These are phyloP conservation scores for Aeschynomene evenia DNA, from an alignment of 306 rosid species.

Conservation along the genomic window DNA sequence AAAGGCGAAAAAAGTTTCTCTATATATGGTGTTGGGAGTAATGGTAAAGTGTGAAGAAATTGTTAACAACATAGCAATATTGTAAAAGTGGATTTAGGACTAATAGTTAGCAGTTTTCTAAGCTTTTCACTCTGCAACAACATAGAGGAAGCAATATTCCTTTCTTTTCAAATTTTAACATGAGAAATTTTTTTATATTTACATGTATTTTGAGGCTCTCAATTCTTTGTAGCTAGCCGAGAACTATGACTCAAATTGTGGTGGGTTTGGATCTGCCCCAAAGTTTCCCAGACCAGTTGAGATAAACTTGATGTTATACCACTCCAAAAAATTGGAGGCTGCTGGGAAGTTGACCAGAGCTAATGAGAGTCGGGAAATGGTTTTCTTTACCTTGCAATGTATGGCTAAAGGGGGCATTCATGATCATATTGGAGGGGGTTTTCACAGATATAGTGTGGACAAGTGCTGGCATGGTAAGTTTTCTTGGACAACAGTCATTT, in stretches of 20 bases:
- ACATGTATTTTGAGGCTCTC: slow-evolving; percentile 18
- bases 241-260: slow-evolving; percentile 72
- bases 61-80: neutral
- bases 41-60: neutral
- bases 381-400: slow-evolving; percentile 66
- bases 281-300: slow-evolving; percentile 98
- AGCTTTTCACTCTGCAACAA: slow-evolving; percentile 19
- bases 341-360: slow-evolving; percentile 53
- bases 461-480: slow-evolving; percentile 97
- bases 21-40: no score
- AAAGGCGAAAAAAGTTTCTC: no score
- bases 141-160: neutral
- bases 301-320: slow-evolving; percentile 80
- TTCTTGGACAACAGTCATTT: slow-evolving; percentile 23
- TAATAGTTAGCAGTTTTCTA: neutral
- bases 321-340: slow-evolving; percentile 67
- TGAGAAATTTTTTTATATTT: neutral
- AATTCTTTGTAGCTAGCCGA: slow-evolving; percentile 58
- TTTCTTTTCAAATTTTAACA: neutral
- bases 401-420: slow-evolving; percentile 97
- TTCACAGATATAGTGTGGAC: slow-evolving; percentile 95
- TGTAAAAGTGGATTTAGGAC: neutral
- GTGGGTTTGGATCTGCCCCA: slow-evolving; percentile 95
- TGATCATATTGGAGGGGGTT: slow-evolving; percentile 95
- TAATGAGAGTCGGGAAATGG: slow-evolving; percentile 53